Conservation (phyloP, 495 filamentous ascomycete genomes). For the Penicillium bovifimosum region DNA sequence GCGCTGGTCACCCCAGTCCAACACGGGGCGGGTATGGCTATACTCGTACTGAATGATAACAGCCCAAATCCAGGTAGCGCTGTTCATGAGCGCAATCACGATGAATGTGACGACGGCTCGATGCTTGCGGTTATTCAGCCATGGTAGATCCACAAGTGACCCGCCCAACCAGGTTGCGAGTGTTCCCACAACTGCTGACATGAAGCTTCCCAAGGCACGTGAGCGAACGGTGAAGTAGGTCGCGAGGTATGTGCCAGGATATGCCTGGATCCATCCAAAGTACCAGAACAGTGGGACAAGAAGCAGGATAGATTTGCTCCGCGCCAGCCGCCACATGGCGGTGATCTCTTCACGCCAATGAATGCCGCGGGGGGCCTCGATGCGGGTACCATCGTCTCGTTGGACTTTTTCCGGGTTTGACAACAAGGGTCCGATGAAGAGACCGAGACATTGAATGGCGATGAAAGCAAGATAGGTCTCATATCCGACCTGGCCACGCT, state of each 20-base stretch:
- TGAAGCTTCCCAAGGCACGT: slow-evolving; percentile 43
- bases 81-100: slow-evolving; percentile 19
- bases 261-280: slow-evolving; percentile 50
- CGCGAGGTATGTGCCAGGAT: slow-evolving; percentile 50
- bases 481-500: slow-evolving; percentile 47
- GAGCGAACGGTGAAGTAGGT: slow-evolving; percentile 54
- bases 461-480: slow-evolving; percentile 49
- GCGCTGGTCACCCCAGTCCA: slow-evolving; percentile 24
- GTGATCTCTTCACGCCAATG: slow-evolving; percentile 33
- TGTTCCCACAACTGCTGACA: slow-evolving; percentile 44
- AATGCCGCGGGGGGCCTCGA: slow-evolving; percentile 29
- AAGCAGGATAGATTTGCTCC: slow-evolving; percentile 43
- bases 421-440: slow-evolving; percentile 43
- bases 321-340: slow-evolving; percentile 33
- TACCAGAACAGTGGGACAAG: slow-evolving; percentile 48
- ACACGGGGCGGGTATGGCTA: slow-evolving; percentile 16
- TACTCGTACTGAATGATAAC: slow-evolving; percentile 25
- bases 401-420: slow-evolving; percentile 51
- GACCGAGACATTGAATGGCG: slow-evolving; percentile 45
- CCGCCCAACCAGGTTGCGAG: slow-evolving; percentile 31
- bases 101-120: slow-evolving; percentile 17
- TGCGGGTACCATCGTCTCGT: slow-evolving; percentile 38
- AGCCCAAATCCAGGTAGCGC: slow-evolving; percentile 24
- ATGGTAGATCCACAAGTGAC: slow-evolving; percentile 17
- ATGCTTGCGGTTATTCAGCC: slow-evolving; percentile 16